Evolutionary conservation across 805 yeast species (phyloP).

Genomic region (Candida jianshihensis): DNA sequence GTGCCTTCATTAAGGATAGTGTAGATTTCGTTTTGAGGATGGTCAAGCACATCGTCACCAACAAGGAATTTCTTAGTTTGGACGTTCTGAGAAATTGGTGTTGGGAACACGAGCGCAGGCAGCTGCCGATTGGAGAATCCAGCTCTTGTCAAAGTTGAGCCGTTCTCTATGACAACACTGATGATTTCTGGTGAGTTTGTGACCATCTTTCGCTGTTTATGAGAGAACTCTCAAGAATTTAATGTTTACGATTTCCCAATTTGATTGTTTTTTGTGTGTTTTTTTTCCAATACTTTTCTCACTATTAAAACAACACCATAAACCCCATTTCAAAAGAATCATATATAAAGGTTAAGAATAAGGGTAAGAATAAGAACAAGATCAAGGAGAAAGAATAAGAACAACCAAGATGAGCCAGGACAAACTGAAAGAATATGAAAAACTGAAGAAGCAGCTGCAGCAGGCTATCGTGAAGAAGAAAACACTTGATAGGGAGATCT

Average conservation of each 20-base stretch:
- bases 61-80: slow-evolving; percentile 21
- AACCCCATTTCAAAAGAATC: too few relatives aligned
- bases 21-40: slow-evolving; percentile 28
- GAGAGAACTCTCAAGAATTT: too few relatives aligned
- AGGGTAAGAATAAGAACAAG: background rate
- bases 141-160: slow-evolving; percentile 57
- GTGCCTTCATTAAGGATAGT: slow-evolving; percentile 58
- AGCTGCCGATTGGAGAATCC: slow-evolving; percentile 61
- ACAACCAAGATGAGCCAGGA: slow-evolving; percentile 7
- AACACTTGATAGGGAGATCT: slow-evolving; percentile 56
- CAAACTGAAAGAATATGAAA: slow-evolving; percentile 46
- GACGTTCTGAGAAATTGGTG: slow-evolving; percentile 40
- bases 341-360: too few relatives aligned
- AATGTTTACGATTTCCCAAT: too few relatives aligned
- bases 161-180: slow-evolving; percentile 68
- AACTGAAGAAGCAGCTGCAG: slow-evolving; percentile 58
- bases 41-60: slow-evolving; percentile 40
- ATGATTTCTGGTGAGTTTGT: slow-evolving; percentile 28
- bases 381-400: background rate
- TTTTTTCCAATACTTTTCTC: too few relatives aligned
- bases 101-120: slow-evolving; percentile 52
- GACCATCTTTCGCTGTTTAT: background rate
- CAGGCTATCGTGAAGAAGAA: slow-evolving; percentile 56
- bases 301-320: too few relatives aligned
- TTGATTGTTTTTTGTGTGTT: too few relatives aligned